Base-by-base conservation (phyloP, 306 rosid genomes). In the Inga leiocalycina region DNA sequence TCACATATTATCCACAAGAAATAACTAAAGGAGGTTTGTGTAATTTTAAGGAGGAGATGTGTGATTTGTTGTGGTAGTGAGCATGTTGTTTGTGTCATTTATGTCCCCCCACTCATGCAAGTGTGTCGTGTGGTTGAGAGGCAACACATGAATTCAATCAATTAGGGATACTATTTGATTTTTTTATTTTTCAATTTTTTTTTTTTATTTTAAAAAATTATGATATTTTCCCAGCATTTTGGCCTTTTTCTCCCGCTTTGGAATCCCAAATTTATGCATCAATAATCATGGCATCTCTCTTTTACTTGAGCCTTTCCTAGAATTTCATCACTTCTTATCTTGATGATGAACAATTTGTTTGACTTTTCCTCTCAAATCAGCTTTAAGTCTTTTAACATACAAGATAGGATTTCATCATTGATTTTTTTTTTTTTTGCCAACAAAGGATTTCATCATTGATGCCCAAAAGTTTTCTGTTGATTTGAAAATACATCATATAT, bases 41-140 rank as follows among this genome's bases (percentile, higher is more conserved):
- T 3, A 3, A 0, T 51, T 51, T 51, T 51, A 51, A 17, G 43
- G 78, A 79, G 54, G 46, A 35, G 43, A 87, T 30, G 43, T 30
- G 35, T 22, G 51, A 77, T 52, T 76, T 76, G 80, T 76, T 76
- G 44, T 61, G 3, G 34, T 65, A 76, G 66, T 6, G 9, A 34
- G 68, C 71, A 82, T 35, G 39, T 54, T 20, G 59, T 24, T 56
- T 54, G 43, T 75, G 78, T 34, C 62, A 52, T 35, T 76, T 32
- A 45, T 46, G 88, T 56, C 75, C 81, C 81, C 75, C 76, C 73
- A 59, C 66, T 22, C 35, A 79, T 79, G 27, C 83, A 82, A 82
- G 80, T 84, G 86, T 75, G 85, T 57, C 78, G 81, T 79, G 82
- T 80, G 22, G 79, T 56, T 76, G 44, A 80, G 82, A 75, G 84